Evolutionary conservation across 1,284 basidiomycete species (phyloP).

Genomic region (Tremellales sp.): DNA sequence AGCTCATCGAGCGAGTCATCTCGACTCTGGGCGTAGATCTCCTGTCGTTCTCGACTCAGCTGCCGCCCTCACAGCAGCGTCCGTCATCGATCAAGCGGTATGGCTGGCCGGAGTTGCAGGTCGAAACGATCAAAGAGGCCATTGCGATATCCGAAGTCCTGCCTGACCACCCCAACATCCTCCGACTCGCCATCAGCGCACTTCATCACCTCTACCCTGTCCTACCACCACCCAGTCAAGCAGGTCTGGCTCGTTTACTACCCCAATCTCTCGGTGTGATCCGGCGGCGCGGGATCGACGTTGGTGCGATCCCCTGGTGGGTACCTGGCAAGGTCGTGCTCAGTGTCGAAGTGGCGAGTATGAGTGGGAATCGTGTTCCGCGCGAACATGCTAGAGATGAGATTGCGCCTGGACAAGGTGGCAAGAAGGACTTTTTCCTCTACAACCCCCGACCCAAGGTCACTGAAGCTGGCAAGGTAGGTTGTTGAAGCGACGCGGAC

Average conservation of each 20-base stretch:
- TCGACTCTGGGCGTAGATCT: conserved; percentile 73
- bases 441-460: conserved; percentile 72
- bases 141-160: conserved; percentile 84
- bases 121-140: conserved; percentile 84
- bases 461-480: conserved; percentile 58
- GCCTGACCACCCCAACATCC: conserved; percentile 51
- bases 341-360: conserved; percentile 71
- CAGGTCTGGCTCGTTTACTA: conserved; percentile 68
- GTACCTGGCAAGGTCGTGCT: conserved; percentile 66
- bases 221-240: conserved; percentile 67
- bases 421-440: conserved; percentile 68
- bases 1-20: conserved; percentile 67
- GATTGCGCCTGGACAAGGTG: conserved; percentile 13
- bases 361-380: conserved; percentile 67
- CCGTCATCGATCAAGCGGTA: conserved; percentile 45
- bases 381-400: conserved; percentile 58
- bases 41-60: conserved; percentile 7
- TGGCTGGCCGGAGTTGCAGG: conserved; percentile 91
- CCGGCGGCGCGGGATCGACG: conserved; percentile 65
- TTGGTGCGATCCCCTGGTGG: conserved; percentile 73
- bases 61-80: background rate
- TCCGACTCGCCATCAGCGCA: conserved; percentile 56
- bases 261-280: conserved; percentile 64
- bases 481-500: conserved; percentile 18
- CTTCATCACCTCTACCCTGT: conserved; percentile 64